Base-by-base conservation (phyloP, 257 asterid species). In the Ophiorrhiza pumila region DNA sequence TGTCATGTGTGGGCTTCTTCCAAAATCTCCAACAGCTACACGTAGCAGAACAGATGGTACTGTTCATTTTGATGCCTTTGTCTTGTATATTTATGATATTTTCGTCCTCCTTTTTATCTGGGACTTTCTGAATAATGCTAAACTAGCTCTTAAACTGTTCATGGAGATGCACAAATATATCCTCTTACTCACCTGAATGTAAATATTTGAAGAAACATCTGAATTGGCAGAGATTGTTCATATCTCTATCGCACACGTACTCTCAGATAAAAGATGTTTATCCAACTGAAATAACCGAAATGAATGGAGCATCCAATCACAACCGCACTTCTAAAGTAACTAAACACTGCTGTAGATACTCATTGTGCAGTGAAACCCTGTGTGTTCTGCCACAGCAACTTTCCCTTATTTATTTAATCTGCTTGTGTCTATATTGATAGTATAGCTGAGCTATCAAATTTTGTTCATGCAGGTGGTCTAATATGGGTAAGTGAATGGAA, bases 401-500 rank as follows among this genome's bases (percentile, higher is more conserved):
- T 61, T 35, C 2, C 9, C 23, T 6, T 62, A 0, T 7, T 18
- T 35, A 62, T 20, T 29, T 59, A 43, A 62, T 20, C 68, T 34
- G 47, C 46, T 65, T 42, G 43, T 13, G 17, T 15, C 42, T 35
- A 34, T 10, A 32, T 43, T 23, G 68, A 47, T 66, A 35, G n/a
- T 53, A 12, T 20, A 76, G 49, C 69, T 89, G 39, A 78, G 14
- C 47, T 23, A 53, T 68, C 46, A 34, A 55, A 12, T 35, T 76
- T 52, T 81, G 80, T 45, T 31, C 31, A 27, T 80, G 81, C 85
- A 94, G 98, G 76, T 63, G 98, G 98, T 45, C 79, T 94, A 56
- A 80, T 91, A 79, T 94, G 98, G 97, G 85, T 94, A 25, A 87
- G 85, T 58, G 82, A 92, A 65, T 94, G 98, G 99, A 86, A 94